Percentiles rank a stretch among this genome's conserved stretches.
phyloP scores from a whole-genome alignment of 306 rosid species.

The Casuarina cunninghamiana region DNA sequence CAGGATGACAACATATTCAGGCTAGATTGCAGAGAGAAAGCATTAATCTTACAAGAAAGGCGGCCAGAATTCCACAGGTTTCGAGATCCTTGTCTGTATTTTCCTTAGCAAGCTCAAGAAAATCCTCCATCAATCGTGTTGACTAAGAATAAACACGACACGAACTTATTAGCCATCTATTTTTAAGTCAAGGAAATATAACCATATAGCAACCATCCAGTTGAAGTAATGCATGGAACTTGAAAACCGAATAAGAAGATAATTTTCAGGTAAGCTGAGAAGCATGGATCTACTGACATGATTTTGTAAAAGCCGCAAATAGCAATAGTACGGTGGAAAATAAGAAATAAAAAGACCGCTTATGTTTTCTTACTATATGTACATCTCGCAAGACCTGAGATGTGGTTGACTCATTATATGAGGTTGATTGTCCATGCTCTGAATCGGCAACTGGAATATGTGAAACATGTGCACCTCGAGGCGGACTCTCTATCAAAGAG shows the following conservation, averaged over 20 bases:
- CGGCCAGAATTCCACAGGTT: slow-evolving; percentile 86
- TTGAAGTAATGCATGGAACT: neutral
- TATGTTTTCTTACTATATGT: slow-evolving; percentile 64
- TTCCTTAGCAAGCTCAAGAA: slow-evolving; percentile 65
- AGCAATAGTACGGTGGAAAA: neutral
- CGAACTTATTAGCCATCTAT: slow-evolving; percentile 21
- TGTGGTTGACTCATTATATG: slow-evolving; percentile 37
- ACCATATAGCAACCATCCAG: neutral
- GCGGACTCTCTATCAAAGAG: slow-evolving; percentile 42
- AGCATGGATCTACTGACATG: neutral
- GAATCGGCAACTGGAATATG: slow-evolving; percentile 49
- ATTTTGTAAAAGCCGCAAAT: neutral
- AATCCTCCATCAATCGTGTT: slow-evolving; percentile 63
- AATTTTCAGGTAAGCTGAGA: neutral
- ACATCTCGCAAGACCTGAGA: slow-evolving; percentile 54
- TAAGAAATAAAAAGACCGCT: slow-evolving; percentile 7
- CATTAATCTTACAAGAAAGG: slow-evolving; percentile 63
- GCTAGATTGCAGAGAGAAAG: neutral
- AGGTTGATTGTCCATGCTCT: slow-evolving; percentile 41
- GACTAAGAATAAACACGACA: slow-evolving; percentile 47
- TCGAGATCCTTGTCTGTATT: slow-evolving; percentile 77
- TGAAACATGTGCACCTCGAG: slow-evolving; percentile 52
- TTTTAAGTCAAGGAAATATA: neutral
- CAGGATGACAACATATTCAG: neutral
- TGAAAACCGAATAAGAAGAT: neutral